Conservation (phyloP, 257 asterid genomes). For the Nicotiana benthamiana region DNA sequence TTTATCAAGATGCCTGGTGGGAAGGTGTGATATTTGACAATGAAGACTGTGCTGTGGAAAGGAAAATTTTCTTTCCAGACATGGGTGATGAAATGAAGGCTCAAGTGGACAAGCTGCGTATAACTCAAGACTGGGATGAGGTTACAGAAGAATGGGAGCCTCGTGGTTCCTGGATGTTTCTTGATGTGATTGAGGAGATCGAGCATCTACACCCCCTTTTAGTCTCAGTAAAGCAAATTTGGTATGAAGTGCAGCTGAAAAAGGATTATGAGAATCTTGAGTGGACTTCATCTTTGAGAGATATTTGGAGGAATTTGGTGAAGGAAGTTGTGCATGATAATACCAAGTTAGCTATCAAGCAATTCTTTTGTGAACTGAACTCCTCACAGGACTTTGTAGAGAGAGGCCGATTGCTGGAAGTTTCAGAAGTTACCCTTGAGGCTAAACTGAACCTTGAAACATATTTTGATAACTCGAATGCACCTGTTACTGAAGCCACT, state of each 20-base stretch:
- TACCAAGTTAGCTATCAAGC: conserved; percentile 30
- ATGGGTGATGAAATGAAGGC: conserved; percentile 72
- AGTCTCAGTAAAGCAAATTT: conserved; percentile 71
- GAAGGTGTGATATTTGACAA: conserved; percentile 85
- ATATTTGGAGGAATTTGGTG: conserved; percentile 49
- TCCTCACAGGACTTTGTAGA: conserved; percentile 23
- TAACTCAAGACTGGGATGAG: conserved; percentile 78
- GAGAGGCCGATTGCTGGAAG: conserved; percentile 24
- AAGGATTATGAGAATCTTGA: conserved; percentile 37
- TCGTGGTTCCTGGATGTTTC: conserved; percentile 69
- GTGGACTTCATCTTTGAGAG: conserved; percentile 44
- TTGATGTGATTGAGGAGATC: conserved; percentile 53
- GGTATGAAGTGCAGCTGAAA: conserved; percentile 69
- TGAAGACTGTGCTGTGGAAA: conserved; percentile 34
- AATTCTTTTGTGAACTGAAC: conserved; percentile 28
- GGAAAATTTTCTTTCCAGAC: conserved; percentile 79
- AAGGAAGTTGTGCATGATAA: conserved; percentile 40
- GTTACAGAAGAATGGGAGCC: conserved; percentile 51
- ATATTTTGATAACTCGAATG: conserved; percentile 16
- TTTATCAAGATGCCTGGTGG: conserved; percentile 77
- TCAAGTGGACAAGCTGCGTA: conserved; percentile 31
- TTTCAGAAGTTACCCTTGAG: conserved; percentile 18
- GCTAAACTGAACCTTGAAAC: conserved; percentile 21
- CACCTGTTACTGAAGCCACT: conserved; percentile 29
- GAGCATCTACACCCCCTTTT: conserved; percentile 43